Base-by-base conservation (phyloP, 768 basidiomycete species). In the Trametes meyenii region DNA sequence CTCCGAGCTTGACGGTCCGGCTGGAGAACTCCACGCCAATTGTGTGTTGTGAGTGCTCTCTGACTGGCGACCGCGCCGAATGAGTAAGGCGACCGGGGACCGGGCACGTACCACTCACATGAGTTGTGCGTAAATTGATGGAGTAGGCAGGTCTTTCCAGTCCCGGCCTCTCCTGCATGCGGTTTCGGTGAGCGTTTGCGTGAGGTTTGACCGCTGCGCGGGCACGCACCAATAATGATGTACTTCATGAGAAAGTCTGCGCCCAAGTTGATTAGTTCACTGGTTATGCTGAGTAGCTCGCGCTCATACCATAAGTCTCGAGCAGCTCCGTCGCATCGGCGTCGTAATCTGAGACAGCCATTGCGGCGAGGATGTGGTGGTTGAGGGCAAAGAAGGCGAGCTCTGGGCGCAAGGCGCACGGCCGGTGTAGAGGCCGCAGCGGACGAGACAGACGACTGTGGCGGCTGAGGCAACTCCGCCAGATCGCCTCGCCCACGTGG, bases 21-120 rank as follows among this genome's bases (percentile, higher is more conserved):
- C 94, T 96, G 17, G 94, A 94, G 73, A 99, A 98, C 72, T 98
- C 97, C 29, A 99, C 97, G 11, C 96, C 97, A 60, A 99, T 98
- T 14, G 97, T 98, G 74, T 98, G 97, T 76, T 96, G 92, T 5
- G 94, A 94, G 75, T 96, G 90, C 67, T 93, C 89, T 77, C 95
- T 96, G 83, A 96, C 95, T 97, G n/a, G n/a, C n/a, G n/a, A 69
- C 55, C 29, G 36, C 43, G 45, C 57, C 16, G 62, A 64, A 65
- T 43, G 45, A 35, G 43, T 19, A 36, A 46, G 26, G 42, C 48
- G 40, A 26, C 50, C 38, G 21, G 48, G 36, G 36, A 40, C 40
- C 43, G 14, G 24, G 11, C 40, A 43, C n/a, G 29, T 13, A 12
- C 16, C 23, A 83, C 94, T 67, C 68, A 97, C 96, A 98, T 61